A percentile compares a stretch with the other conserved stretches of the same genome.
Evolutionary conservation across 495 filamentous ascomycete genomes (phyloP).

Genomic region (Massariosphaeria phaeospora): DNA sequence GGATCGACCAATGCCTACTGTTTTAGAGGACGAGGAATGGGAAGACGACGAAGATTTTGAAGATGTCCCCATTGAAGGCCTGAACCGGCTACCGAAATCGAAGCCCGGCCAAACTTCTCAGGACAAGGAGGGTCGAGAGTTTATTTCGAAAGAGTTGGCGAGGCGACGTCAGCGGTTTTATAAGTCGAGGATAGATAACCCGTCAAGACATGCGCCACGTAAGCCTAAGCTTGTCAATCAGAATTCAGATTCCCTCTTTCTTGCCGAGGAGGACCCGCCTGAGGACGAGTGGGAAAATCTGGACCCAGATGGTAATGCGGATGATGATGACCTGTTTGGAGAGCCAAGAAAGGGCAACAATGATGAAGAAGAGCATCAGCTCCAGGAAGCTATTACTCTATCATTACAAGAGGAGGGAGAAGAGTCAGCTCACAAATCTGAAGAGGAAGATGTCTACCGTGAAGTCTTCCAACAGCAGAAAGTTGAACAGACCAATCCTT

Average conservation of each 20-base stretch:
- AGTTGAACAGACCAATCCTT: constrained; percentile 50
- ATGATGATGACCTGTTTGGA: constrained; percentile 43
- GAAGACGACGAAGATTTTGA: constrained; percentile 76
- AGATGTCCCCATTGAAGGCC: constrained; percentile 88
- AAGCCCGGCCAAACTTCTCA: constrained; percentile 12
- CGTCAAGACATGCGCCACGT: constrained; percentile 15
- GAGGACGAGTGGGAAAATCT: constrained; percentile 36
- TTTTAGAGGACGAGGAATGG: constrained; percentile 56
- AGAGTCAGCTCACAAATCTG: constrained; percentile 29
- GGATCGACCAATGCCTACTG: constrained; percentile 54
- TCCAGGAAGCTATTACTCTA: constrained; percentile 75
- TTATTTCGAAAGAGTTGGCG: constrained; percentile 40
- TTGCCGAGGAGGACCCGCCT: constrained; percentile 47
- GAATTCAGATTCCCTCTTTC: constrained; percentile 59
- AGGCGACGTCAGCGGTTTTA: constrained; percentile 47
- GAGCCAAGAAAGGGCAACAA: constrained; percentile 21
- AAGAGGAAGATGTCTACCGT: constrained; percentile 45
- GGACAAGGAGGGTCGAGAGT: constrained; percentile 21
- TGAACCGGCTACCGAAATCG: constrained; percentile 78
- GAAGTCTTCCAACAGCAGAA: constrained; percentile 49
- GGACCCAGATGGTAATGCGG: constrained; percentile 33
- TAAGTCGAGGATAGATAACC: constrained; percentile 36
- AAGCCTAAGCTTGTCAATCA: constrained; percentile 21
- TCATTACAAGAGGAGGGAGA: constrained; percentile 52
- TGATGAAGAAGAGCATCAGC: constrained; percentile 67